phyloP scores from a whole-genome alignment of 139 green algal species.

The Chlorella sp. region DNA sequence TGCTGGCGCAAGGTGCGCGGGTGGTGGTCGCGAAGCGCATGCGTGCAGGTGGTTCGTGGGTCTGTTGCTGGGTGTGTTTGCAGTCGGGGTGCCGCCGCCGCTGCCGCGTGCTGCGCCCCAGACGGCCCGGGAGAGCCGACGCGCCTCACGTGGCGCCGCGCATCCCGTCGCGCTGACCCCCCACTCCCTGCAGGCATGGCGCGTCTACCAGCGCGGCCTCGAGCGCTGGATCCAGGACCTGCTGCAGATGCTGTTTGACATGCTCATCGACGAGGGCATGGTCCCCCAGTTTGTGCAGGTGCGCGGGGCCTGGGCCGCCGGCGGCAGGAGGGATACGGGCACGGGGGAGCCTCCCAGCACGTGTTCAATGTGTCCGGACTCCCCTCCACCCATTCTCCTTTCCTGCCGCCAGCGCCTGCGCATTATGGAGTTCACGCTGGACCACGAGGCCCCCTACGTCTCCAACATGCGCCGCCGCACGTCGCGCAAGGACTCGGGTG shows the following conservation, averaged over 20 bases:
- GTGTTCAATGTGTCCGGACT: too few relatives aligned
- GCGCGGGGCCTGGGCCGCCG: too few relatives aligned
- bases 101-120: too few relatives aligned
- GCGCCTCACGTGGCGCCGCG: too few relatives aligned
- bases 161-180: too few relatives aligned
- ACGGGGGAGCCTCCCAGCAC: too few relatives aligned
- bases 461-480: conserved; percentile 87
- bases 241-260: conserved; percentile 94
- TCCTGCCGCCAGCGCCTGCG: conserved; percentile 74
- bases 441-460: conserved; percentile 94
- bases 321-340: too few relatives aligned
- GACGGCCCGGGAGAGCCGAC: too few relatives aligned
- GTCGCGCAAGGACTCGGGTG: conserved; percentile 73
- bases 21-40: background rate
- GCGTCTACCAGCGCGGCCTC: conserved; percentile 92
- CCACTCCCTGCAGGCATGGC: conserved; percentile 76
- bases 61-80: too few relatives aligned
- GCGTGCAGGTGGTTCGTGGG: too few relatives aligned
- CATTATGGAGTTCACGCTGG: conserved; percentile 92
- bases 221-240: conserved; percentile 92
- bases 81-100: too few relatives aligned
- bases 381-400: too few relatives aligned
- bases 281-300: conserved; percentile 62
- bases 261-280: conserved; percentile 58
- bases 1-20: conserved; percentile 82